Evolutionary conservation across 371 early-diverging fungal species (phyloP).

Genomic region (Gilbertella persicaria): DNA sequence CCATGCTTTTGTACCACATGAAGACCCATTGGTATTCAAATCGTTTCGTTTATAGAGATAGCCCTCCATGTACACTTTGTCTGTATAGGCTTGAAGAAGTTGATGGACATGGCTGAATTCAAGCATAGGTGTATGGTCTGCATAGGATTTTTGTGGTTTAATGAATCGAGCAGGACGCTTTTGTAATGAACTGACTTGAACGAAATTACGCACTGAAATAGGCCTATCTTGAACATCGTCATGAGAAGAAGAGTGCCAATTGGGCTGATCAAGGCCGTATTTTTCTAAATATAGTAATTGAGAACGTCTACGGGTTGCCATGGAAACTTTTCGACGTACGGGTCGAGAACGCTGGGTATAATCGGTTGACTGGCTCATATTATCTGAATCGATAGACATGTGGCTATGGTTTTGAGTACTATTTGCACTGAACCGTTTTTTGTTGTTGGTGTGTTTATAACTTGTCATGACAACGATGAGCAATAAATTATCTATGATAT

Average conservation of each 20-base stretch:
- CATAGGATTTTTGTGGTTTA: constrained; percentile 31
- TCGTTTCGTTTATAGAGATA: constrained; percentile 68
- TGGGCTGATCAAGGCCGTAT: constrained; percentile 31
- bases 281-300: constrained; percentile 31
- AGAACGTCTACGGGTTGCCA: constrained; percentile 26
- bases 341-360: constrained; percentile 11
- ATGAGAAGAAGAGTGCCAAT: constrained; percentile 22
- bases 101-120: constrained; percentile 28
- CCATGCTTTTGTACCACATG: constrained; percentile 57
- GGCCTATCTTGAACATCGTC: constrained; percentile 22
- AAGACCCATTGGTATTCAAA: constrained; percentile 54
- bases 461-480: too few relatives aligned
- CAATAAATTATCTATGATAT: neutral
- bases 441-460: neutral
- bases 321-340: constrained; percentile 10
- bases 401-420: neutral
- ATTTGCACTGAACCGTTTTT: neutral
- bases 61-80: constrained; percentile 70
- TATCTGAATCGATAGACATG: constrained; percentile 8
- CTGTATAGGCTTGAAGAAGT: constrained; percentile 55
- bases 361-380: constrained; percentile 4
- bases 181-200: constrained; percentile 23
- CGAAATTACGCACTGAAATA: constrained; percentile 31
- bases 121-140: neutral
- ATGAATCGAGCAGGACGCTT: constrained; percentile 38